A percentile compares a stretch with the other conserved stretches of the same genome.
Conservation (phyloP, 2,329 filamentous ascomycete genomes). For the Fusarium robinianum region DNA sequence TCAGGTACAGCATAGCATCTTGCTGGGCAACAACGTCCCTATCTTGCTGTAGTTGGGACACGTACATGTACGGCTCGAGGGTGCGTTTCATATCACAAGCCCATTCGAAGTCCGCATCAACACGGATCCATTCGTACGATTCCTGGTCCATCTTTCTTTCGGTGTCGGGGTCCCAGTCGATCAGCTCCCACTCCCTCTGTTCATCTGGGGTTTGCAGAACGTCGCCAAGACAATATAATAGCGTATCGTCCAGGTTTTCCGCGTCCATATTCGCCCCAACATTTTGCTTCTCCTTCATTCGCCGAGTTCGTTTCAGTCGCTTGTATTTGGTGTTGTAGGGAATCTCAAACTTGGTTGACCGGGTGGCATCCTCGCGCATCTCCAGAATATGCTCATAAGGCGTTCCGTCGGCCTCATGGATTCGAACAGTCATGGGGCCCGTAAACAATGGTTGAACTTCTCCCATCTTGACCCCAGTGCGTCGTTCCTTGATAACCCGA, state of each 20-base stretch:
- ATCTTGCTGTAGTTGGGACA: slow-evolving; percentile 96
- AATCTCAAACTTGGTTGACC: slow-evolving; percentile 81
- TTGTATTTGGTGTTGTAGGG: slow-evolving; percentile 99
- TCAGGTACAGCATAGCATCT: slow-evolving; percentile 76
- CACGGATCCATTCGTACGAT: slow-evolving; percentile 97
- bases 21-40: slow-evolving; percentile 90
- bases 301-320: slow-evolving; percentile 83
- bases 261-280: slow-evolving; percentile 62
- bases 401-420: slow-evolving; percentile 97
- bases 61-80: slow-evolving; percentile 96
- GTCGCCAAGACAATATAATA: slow-evolving; percentile 91
- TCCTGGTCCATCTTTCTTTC: slow-evolving; percentile 93
- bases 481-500: slow-evolving; percentile 80
- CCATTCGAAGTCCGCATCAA: slow-evolving; percentile 99
- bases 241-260: slow-evolving; percentile 73
- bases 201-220: slow-evolving; percentile 84
- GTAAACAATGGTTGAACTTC: slow-evolving; percentile 81
- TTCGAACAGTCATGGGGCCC: slow-evolving; percentile 95
- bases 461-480: slow-evolving; percentile 69
- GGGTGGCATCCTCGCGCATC: slow-evolving; percentile 83
- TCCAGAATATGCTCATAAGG: slow-evolving; percentile 98
- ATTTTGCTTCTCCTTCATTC: slow-evolving; percentile 74
- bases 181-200: slow-evolving; percentile 78
- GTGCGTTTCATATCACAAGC: slow-evolving; percentile 80
- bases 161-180: slow-evolving; percentile 87